These are phyloP conservation scores for Opeltia flavorubescens DNA, from an alignment of 495 filamentous ascomycete species.

Conservation along the genomic window DNA sequence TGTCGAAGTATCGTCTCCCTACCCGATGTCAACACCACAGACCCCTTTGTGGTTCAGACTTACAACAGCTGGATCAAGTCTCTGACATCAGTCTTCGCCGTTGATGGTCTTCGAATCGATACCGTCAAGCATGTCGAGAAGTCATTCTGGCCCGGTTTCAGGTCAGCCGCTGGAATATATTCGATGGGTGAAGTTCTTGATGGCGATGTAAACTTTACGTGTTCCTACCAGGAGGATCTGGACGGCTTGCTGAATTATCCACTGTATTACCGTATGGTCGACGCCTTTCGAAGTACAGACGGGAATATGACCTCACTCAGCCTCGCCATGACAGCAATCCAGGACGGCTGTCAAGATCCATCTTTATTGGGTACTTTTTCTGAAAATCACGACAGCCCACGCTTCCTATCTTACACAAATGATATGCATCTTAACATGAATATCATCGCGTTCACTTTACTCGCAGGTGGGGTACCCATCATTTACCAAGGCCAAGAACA, in stretches of 20 bases:
- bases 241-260: conserved; percentile 60
- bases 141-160: conserved; percentile 54
- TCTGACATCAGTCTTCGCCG: conserved; percentile 53
- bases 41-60: not conserved
- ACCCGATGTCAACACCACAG: not conserved
- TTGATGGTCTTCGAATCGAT: conserved; percentile 71
- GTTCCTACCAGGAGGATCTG: conserved; percentile 46
- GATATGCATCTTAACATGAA: conserved; percentile 46
- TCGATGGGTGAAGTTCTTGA: conserved; percentile 54
- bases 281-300: conserved; percentile 44
- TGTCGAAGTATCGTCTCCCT: not conserved
- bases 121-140: conserved; percentile 59
- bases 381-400: conserved; percentile 67
- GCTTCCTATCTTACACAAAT: conserved; percentile 44
- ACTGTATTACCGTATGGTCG: conserved; percentile 48
- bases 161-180: conserved; percentile 53
- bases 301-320: conserved; percentile 46
- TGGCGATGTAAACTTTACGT: conserved; percentile 45
- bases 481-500: conserved; percentile 65
- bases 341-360: conserved; percentile 40
- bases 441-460: conserved; percentile 55
- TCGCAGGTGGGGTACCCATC: conserved; percentile 55
- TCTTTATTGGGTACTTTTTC: conserved; percentile 58
- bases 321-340: conserved; percentile 42
- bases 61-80: conserved; percentile 47